Evolutionary conservation across 2,329 filamentous ascomycete species (phyloP).

Genomic region (Magnaporthales sp.): DNA sequence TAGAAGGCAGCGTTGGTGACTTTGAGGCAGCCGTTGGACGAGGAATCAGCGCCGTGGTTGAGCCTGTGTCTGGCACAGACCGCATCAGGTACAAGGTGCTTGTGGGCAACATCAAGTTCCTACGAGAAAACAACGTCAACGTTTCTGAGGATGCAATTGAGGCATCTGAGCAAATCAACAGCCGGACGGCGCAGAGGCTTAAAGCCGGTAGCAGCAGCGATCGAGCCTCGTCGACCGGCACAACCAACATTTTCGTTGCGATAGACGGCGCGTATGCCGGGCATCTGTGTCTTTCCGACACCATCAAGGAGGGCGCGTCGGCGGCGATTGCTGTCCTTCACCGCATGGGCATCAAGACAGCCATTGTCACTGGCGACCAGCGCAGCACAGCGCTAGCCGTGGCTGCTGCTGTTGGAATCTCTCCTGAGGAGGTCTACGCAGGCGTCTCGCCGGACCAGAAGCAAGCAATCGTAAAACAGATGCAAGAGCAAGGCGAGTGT

Average conservation of each 20-base stretch:
- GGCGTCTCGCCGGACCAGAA: constrained; percentile 90
- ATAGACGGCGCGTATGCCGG: constrained; percentile 78
- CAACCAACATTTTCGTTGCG: constrained; percentile 85
- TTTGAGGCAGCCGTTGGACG: constrained; percentile 79
- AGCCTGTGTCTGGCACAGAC: constrained; percentile 62
- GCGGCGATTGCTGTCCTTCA: constrained; percentile 75
- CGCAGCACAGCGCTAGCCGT: constrained; percentile 76
- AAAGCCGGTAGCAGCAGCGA: constrained; percentile 17
- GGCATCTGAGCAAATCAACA: constrained; percentile 51
- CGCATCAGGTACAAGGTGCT: constrained; percentile 69
- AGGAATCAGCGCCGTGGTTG: constrained; percentile 74
- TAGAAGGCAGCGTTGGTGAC: constrained; percentile 78
- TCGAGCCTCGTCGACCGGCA: constrained; percentile 48
- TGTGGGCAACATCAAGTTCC: constrained; percentile 72
- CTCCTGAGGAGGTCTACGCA: constrained; percentile 66
- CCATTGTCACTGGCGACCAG: constrained; percentile 92
- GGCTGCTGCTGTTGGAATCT: constrained; percentile 73
- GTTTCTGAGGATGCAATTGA: constrained; percentile 57
- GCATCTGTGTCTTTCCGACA: constrained; percentile 76
- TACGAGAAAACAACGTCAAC: constrained; percentile 60
- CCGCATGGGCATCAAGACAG: constrained; percentile 76
- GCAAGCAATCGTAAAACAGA: constrained; percentile 68
- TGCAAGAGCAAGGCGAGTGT: constrained; percentile 66
- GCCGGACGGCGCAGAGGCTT: constrained; percentile 25
- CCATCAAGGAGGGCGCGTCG: constrained; percentile 78